Evolutionary conservation across 1,284 basidiomycete species (phyloP).

Genomic region (Irpex sp.): DNA sequence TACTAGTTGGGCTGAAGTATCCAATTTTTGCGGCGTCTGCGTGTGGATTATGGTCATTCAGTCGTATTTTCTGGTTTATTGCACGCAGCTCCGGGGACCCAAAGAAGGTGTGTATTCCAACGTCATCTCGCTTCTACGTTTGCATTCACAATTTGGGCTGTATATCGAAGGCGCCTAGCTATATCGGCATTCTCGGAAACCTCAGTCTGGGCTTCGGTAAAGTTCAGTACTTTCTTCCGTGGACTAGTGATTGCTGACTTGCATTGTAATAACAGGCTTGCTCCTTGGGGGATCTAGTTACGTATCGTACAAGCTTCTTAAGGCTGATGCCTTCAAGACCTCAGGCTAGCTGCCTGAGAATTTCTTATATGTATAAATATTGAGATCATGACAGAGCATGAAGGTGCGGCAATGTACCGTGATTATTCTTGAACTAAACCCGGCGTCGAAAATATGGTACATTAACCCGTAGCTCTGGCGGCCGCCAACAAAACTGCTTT

Average conservation of each 20-base stretch:
- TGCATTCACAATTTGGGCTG: background rate
- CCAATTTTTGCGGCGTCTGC: constrained; percentile 54
- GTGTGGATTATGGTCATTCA: constrained; percentile 50
- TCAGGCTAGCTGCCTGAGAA: no score
- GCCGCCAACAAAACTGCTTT: no score
- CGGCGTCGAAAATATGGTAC: no score
- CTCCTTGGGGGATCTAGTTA: background rate
- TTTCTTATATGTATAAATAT: no score
- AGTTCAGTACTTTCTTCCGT: background rate
- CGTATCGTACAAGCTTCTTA: background rate
- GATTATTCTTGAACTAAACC: no score
- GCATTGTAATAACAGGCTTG: background rate
- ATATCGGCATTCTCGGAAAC: background rate
- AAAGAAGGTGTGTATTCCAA: constrained; percentile 24
- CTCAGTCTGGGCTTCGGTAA: background rate
- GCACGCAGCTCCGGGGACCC: constrained; percentile 55
- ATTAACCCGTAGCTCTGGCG: no score
- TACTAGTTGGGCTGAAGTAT: constrained; percentile 52
- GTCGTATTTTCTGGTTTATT: constrained; percentile 58
- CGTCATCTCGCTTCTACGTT: background rate
- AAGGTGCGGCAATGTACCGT: no score
- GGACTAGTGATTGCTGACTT: background rate
- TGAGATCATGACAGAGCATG: no score
- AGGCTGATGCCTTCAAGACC: background rate
- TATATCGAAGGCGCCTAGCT: background rate